These are phyloP conservation scores for Protea cynaroides DNA, from an alignment of 164 flowering plant genomes.

Conservation along the genomic window DNA sequence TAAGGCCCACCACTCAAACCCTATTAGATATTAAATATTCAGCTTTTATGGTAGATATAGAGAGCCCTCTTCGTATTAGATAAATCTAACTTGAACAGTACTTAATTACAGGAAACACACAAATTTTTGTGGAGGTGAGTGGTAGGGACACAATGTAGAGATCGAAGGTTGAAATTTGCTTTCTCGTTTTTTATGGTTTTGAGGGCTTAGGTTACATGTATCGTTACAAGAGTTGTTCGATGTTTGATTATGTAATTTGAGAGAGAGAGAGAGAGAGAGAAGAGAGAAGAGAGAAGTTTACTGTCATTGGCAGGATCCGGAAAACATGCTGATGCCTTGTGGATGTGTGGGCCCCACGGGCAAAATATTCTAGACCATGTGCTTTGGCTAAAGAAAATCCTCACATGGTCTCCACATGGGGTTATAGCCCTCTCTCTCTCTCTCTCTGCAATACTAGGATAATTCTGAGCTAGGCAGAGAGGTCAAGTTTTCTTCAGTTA, in stretches of 20 bases:
- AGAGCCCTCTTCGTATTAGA: not conserved
- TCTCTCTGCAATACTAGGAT: not conserved
- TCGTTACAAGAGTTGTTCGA: not conserved
- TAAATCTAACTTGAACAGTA: no score
- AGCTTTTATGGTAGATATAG: not conserved
- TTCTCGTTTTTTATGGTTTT: not conserved
- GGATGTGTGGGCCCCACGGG: conserved; percentile 15
- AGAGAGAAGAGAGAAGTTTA: not conserved
- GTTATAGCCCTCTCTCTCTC: not conserved
- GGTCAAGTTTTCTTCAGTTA: no score
- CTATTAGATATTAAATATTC: conserved; percentile 7
- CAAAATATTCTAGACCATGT: conserved; percentile 21
- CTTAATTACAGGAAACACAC: no score
- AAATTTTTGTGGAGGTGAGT: not conserved
- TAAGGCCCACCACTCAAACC: conserved; percentile 44
- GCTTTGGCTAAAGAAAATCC: conserved; percentile 14
- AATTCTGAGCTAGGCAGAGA: no score
- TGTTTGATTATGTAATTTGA: not conserved
- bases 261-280: no score
- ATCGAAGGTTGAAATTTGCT: not conserved
- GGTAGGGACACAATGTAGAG: not conserved
- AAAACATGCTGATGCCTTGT: conserved; percentile 34
- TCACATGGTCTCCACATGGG: conserved; percentile 56
- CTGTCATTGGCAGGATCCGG: conserved; percentile 41
- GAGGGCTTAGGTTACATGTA: not conserved